A percentile compares a stretch with the other conserved stretches of the same genome.
These are phyloP conservation scores for Avena atlantica DNA, from an alignment of 176 grass and related monocot genomes.

Conservation along the genomic window DNA sequence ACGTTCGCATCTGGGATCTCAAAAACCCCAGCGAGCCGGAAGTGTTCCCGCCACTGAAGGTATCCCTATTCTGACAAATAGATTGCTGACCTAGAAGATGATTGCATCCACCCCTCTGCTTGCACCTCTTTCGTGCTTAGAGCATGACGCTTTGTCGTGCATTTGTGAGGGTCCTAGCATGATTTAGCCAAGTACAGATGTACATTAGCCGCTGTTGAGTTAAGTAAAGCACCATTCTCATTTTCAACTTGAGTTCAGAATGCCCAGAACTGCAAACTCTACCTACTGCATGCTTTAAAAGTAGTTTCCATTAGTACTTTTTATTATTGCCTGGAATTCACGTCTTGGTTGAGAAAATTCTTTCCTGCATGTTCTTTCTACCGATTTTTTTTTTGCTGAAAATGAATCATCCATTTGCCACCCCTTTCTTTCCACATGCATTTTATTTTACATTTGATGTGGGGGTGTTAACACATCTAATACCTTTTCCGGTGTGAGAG, in stretches of 20 bases:
- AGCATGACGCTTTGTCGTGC: background rate
- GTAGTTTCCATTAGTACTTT: background rate
- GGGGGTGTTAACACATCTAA: background rate
- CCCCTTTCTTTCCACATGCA: background rate
- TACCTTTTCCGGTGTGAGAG: background rate
- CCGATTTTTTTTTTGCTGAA: conserved; percentile 10
- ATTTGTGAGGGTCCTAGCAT: background rate
- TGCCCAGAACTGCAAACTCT: conserved; percentile 22
- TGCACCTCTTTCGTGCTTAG: background rate
- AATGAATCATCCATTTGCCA: background rate
- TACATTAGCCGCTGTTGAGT: background rate
- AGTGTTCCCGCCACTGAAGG: conserved; percentile 83
- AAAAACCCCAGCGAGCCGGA: conserved; percentile 72
- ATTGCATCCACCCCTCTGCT: background rate
- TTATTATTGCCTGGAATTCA: background rate
- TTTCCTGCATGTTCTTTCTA: background rate
- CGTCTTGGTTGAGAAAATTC: background rate
- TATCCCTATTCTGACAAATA: conserved; percentile 37
- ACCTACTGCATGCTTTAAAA: background rate
- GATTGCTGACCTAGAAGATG: background rate
- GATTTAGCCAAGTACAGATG: background rate
- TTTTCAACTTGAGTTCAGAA: background rate
- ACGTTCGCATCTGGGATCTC: conserved; percentile 95
- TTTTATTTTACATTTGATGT: conserved; percentile 2
- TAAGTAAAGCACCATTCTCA: conserved; percentile 26